Conservation (phyloP, 78 protist species). For the Dictyostelium firmibasis region DNA sequence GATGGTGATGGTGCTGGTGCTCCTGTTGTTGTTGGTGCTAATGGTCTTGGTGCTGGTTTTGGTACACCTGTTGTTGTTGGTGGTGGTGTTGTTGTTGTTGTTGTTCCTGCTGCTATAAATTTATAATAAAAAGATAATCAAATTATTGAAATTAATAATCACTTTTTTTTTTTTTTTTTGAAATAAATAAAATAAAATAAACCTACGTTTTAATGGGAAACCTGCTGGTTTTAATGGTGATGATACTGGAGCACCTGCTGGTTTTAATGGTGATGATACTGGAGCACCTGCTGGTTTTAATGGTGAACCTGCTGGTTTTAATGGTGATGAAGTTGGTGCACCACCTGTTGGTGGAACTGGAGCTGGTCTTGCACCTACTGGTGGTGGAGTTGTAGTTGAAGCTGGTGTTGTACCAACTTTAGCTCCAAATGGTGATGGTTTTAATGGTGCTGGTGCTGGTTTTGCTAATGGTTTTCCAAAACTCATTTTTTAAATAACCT, state of each 20-base stretch:
- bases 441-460: conserved; percentile 30
- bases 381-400: not conserved
- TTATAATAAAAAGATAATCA: not conserved
- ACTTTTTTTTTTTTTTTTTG: too few relatives aligned
- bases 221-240: conserved; percentile 37
- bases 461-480: conserved; percentile 6
- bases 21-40: not conserved
- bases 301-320: conserved; percentile 50
- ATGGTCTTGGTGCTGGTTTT: not conserved
- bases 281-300: conserved; percentile 63
- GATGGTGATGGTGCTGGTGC: conserved; percentile 5
- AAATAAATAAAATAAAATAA: too few relatives aligned
- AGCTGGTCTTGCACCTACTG: not conserved
- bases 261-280: not conserved
- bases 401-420: not conserved
- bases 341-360: conserved; percentile 4
- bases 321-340: conserved; percentile 7
- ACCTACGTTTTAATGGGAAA: not conserved
- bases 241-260: conserved; percentile 4
- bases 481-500: too few relatives aligned
- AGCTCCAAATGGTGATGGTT: conserved; percentile 12
- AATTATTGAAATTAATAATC: too few relatives aligned
- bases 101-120: not conserved
- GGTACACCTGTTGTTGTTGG: conserved; percentile 8
- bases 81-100: conserved; percentile 1